Conservation (phyloP, 306 rosid species). For the Vicia sativa region DNA sequence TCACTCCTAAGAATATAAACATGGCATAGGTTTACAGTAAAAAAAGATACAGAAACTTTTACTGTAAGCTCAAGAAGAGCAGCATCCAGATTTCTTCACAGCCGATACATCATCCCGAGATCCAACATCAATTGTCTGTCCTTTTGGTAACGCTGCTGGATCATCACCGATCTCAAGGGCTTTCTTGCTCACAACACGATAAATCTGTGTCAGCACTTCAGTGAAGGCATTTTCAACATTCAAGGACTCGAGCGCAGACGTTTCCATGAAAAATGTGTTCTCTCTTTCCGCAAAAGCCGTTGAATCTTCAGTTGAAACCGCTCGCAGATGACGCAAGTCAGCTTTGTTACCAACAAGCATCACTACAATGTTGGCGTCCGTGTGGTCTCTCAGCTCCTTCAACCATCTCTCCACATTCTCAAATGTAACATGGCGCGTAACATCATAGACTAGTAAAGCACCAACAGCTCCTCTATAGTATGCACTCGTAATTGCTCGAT, state of each 20-base stretch:
- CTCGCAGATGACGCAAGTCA: conserved; percentile 74
- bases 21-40: conserved; percentile 29
- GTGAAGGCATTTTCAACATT: conserved; percentile 79
- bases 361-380: conserved; percentile 77
- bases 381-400: conserved; percentile 86
- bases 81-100: conserved; percentile 70
- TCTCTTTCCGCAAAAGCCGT: conserved; percentile 63
- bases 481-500: conserved; percentile 86
- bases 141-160: conserved; percentile 78
- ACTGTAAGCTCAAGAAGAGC: conserved; percentile 51
- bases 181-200: conserved; percentile 65
- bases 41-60: conserved; percentile 11
- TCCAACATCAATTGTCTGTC: conserved; percentile 65
- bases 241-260: conserved; percentile 78
- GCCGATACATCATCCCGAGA: conserved; percentile 75
- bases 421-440: conserved; percentile 74
- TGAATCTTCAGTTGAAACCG: conserved; percentile 66
- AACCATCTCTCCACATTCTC: conserved; percentile 85
- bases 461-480: conserved; percentile 87
- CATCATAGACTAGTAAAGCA: conserved; percentile 80
- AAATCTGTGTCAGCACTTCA: conserved; percentile 67
- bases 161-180: conserved; percentile 76
- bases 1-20: conserved; percentile 37
- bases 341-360: conserved; percentile 85
- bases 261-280: conserved; percentile 73